Evolutionary conservation across 1,139 yeast species (phyloP), one percentile per base, ranked within the genome.

Genomic region (Sugiyamaella japonica): DNA sequence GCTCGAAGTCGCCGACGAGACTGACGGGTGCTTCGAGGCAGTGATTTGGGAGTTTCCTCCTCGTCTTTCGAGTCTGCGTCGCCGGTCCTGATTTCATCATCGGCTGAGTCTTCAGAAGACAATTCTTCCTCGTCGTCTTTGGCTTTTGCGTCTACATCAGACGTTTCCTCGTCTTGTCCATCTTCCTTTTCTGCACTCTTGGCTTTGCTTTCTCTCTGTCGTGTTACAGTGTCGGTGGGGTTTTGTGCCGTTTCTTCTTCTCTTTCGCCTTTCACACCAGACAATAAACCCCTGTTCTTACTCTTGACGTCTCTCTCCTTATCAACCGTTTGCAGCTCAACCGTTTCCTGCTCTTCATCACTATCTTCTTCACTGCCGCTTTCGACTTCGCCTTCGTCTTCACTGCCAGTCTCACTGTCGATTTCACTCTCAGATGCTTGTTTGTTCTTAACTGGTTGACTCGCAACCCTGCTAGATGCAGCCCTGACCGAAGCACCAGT

Each of bases 101-200:
- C 25, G 44, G 28, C 2, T 23, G 2, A 2, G 1, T 45, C 52
- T 15, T 57, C 55, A 32, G 50, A 37, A 29, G 23, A 17, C 43
- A 32, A 37, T 13, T 52, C 58, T 31, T 48, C 56, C 12, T 50
- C 45, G 16, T 39, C 53, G n/a, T 66, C 62, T 48, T 66, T 70
- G n/a, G 57, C 56, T 49, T 68, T 70, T 23, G 58, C 63, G 47
- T 64, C 66, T 46, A 20, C 10, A 16, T 48, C 47, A 9, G 34
- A 13, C 29, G 17, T 53, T 50, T 52, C 37, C 29, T 48, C 49
- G 39, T 36, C 51, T 23, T 32, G 6, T 34, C 40, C 51, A 48
- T 31, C 39, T 47, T 34, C 40, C 31, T 34, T 50, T 44, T 48
- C 56, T 16, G 47, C 57, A 25, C 40, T 50, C 13, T 52, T 55